These are phyloP conservation scores for Volvariella surrecta DNA, from an alignment of 1,284 basidiomycete species.

Conservation along the genomic window DNA sequence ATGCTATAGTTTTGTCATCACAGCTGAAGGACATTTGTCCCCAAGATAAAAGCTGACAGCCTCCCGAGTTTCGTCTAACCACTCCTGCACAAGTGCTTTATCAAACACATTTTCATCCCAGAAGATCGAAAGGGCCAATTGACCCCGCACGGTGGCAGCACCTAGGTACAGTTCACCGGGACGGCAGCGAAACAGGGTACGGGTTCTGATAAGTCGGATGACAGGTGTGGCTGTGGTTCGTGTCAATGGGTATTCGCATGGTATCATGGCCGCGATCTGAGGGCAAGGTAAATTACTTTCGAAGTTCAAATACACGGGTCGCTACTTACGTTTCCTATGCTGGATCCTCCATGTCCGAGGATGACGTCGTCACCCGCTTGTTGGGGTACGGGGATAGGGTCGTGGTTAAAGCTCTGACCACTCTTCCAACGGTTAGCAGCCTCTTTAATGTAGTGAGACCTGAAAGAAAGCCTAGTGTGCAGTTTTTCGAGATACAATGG, in stretches of 20 bases:
- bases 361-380: constrained; percentile 22
- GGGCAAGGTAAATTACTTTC: no score
- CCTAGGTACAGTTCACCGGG: constrained; percentile 38
- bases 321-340: constrained; percentile 36
- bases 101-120: constrained; percentile 29
- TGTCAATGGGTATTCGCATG: constrained; percentile 22
- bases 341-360: constrained; percentile 32
- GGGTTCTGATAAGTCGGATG: constrained; percentile 12
- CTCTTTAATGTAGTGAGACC: constrained; percentile 19
- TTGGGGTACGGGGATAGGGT: constrained; percentile 18
- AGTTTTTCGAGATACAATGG: constrained; percentile 18
- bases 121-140: constrained; percentile 20
- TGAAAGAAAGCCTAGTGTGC: constrained; percentile 19
- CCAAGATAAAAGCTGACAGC: constrained; percentile 31
- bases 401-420: constrained; percentile 7
- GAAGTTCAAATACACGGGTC: not conserved
- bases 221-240: constrained; percentile 4
- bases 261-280: constrained; percentile 26
- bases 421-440: constrained; percentile 11
- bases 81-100: constrained; percentile 13
- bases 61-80: constrained; percentile 31
- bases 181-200: constrained; percentile 27
- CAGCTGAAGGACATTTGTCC: not conserved
- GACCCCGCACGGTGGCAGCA: constrained; percentile 17
- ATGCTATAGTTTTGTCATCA: not conserved